Evolutionary conservation across 1,284 basidiomycete species (phyloP), one percentile per base, ranked within the genome.

Genomic region (Malassezia slooffiae): DNA sequence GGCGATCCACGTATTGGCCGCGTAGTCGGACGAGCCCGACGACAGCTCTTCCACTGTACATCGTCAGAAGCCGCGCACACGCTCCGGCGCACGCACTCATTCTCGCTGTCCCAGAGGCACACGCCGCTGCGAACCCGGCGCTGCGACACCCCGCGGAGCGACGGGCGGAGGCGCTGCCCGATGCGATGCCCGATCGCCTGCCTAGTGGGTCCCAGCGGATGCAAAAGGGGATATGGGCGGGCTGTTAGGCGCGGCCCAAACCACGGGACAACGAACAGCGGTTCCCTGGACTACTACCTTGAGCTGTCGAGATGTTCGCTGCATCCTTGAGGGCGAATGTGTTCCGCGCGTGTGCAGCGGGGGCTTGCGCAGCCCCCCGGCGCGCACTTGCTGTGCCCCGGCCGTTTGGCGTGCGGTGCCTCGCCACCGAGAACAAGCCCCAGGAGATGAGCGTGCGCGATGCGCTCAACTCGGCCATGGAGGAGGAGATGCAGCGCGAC

Each of bases 401-500:
- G 17, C 17, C 10, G n/a, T 7, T n/a, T 40, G 32, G 23, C 31
- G 11, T 16, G 17, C 30, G 30, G 40, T 15, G n/a, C 24, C n/a
- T 20, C 26, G 19, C 57, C 41, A 47, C 57, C 38, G 49, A 57
- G 36, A 41, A 38, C 39, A 52, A 56, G 47, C 52, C 59, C 6
- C 55, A 59, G 43, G 69, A 90, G 83, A 85, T 96, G 87, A 96
- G 89, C 40, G 91, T 96, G 52, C 85, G 93, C 70, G 93, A 99
- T 49, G 93, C 93, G 30, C 81, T 99, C 59, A 97, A 96, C 75
- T 75, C 81, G 50, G 93, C 93, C 27, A 91, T 99, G 86, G 93
- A 97, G 76, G 93, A 99, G 75, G 93, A 99, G 76, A 97, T 99
- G 93, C 71, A 83, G 62, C 80, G 88, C 38, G 93, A 99, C 74